Base-by-base conservation (phyloP, 2,329 filamentous ascomycete genomes). In the Raffaelea albimanens region DNA sequence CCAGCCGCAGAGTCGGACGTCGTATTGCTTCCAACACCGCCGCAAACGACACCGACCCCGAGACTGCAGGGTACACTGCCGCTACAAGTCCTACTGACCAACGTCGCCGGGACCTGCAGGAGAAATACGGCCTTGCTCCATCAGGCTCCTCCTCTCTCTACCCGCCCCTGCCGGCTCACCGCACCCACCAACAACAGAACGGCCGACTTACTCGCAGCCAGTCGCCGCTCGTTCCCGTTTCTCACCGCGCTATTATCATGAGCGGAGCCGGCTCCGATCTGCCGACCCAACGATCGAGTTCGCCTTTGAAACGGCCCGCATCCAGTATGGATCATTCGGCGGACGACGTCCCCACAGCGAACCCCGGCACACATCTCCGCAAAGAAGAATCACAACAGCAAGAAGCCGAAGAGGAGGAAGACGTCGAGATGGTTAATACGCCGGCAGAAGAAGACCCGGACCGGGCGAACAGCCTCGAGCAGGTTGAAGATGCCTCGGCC, bases 271-370 rank as follows among this genome's bases (percentile, higher is more conserved):
- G n/a, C n/a, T n/a, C 72, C 55, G 75, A 82, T 52, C 40, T 40
- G 20, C 59, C 71, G 21, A 70, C 74, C 50, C 73, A 81, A 40
- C 72, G 80, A 56, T 80, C 80, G 19, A 82, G 79, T 23, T 83
- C 80, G 19, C 80, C 80, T 8, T 63, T 83, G 48, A 83, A 83
- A 64, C 71, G 80, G 58, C 72, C 74, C 53, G 79, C 79, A 33
- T 80, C 76, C 50, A 80, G 75, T 59, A 78, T 80, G 75, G 75
- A 79, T 46, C 69, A 69, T 44, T 73, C 75, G 43, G 58, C 60
- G 21, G 62, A 69, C 34, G 57, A 33, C 34, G n/a, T 21, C 20
- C 23, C 9, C 16, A n/a, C 33, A 16, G 14, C 42, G n/a, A 14
- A 10, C 42, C 3, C 11, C 42, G 9, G 40, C 48, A 34, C 29